phyloP scores from a whole-genome alignment of 768 basidiomycete genomes.

The Suillus hirtellus region DNA sequence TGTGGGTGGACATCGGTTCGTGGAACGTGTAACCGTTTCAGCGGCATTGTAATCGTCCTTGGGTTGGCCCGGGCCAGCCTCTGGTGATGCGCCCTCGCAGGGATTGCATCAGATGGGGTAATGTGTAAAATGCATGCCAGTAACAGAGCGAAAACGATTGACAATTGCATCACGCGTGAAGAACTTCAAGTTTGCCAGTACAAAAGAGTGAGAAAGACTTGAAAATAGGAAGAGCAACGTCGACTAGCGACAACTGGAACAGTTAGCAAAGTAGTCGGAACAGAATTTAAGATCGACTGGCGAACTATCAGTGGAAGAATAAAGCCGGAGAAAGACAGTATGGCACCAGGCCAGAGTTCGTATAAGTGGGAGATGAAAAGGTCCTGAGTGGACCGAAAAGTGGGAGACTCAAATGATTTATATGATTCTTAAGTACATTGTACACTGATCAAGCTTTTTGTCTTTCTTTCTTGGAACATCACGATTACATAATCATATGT shows the following conservation, averaged over 20 bases:
- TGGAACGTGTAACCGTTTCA: constrained; percentile 37
- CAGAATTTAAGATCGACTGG: constrained; percentile 18
- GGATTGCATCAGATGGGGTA: constrained; percentile 33
- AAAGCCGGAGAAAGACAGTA: constrained; percentile 4
- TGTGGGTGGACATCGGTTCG: constrained; percentile 41
- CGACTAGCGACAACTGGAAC: constrained; percentile 17
- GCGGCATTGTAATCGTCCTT: constrained; percentile 42
- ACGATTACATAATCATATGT: background rate
- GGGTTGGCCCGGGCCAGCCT: constrained; percentile 12
- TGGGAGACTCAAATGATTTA: background rate
- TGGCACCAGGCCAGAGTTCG: background rate
- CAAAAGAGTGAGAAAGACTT: background rate
- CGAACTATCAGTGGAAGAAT: constrained; percentile 12
- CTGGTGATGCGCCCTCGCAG: constrained; percentile 18
- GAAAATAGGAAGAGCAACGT: constrained; percentile 2
- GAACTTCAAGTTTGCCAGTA: background rate
- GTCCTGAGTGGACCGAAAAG: background rate
- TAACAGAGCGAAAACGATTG: constrained; percentile 50
- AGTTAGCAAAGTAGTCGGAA: background rate
- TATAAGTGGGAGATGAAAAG: background rate
- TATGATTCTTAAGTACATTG: too few relatives aligned
- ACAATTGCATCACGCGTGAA: constrained; percentile 52
- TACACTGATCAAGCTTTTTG: background rate
- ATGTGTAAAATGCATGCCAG: constrained; percentile 51
- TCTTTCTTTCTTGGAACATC: background rate